Evolutionary conservation across 139 green algal species (phyloP), one percentile per base, ranked within the genome.

Genomic region (Chlorella ohadii): DNA sequence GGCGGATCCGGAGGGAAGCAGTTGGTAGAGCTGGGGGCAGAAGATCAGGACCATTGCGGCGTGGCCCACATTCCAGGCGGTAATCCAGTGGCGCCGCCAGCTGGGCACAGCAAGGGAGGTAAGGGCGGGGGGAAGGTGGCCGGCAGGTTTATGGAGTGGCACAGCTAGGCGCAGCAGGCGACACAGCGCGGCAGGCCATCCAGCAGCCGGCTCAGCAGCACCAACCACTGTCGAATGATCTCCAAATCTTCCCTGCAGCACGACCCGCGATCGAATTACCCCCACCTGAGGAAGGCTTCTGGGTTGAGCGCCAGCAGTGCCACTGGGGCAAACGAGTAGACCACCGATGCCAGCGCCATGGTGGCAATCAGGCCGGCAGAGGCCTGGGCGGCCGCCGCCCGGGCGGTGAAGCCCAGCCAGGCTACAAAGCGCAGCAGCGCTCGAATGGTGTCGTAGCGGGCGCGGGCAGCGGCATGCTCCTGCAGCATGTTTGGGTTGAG

Each of bases 281-380:
- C n/a, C 64, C 72, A 64, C 72, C 72, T 63, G n/a, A 78, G 33
- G 51, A 80, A 80, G 73, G 56, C 56, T 3, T 27, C 11, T 34
- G 73, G 73, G 55, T 34, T 25, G 5, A n/a, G 27, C 51, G 31
- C n/a, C 73, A 80, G 55, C 73, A 80, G 47, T 17, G 51, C 51
- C 31, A 68, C n/a, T 1, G 73, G 73, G 6, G 20, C 19, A 33
- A 80, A 33, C 27, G n/a, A 20, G 27, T 51, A 25, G 20, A 34
- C 33, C 31, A 44, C 20, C 15, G n/a, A 57, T 47, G 51, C 33
- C 20, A 25, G 28, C 7, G 44, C 27, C 73, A 80, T 80, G 15
- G 33, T 28, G 16, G 33, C 31, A 1, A 47, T 31, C 20, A 33
- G 15, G 19, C 31, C 31, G 6, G 33, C 51, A 34, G 31, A 9